Base-by-base conservation (phyloP, 768 basidiomycete species). In the Naematelia encephala region DNA sequence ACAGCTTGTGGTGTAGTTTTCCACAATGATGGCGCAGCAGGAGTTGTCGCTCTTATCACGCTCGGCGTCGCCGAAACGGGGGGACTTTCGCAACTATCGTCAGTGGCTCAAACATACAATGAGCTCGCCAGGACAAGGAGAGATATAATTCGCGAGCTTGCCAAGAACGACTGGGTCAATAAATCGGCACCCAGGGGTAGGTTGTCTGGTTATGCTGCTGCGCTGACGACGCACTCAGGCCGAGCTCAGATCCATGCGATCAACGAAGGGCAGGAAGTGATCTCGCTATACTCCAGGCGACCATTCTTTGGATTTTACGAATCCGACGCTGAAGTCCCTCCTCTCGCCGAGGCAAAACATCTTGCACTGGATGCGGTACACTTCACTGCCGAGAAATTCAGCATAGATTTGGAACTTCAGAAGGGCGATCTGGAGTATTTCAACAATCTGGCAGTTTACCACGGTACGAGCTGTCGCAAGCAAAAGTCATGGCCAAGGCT, bases 361-460 rank as follows among this genome's bases (percentile, higher is more conserved):
- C 51, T 67, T 14, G 66, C 66, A 1, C 54, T 67, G 16, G 66
- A 67, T 45, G 66, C 66, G 1, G 27, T 67, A 8, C 66, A 67
- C 50, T 67, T 63, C 50, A 64, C 62, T 3, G 66, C 66, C 4
- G 66, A 67, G 51, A 57, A 61, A 19, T 61, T 49, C 62, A 57
- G 62, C 47, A 27, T 67, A 14, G 66, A 67, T 44, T 27, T 67
- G 4, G 54, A 67, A 44, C 54, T 67, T 5, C 27, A 67, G 30
- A 63, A 60, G 26, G 66, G 66, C 29, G 66, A 67, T 48, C 51
- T 67, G 4, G 66, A 67, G 57, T 67, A 61, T 29, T 61, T 67
- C 50, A 64, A 64, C 54, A 67, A 67, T 28, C 21, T 61, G 11
- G 64, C 62, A 19, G 56, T 63, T 12, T 64, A 34, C 43, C 66